Evolutionary conservation across 2,329 filamentous ascomycete species (phyloP), one percentile per base, ranked within the genome.

Genomic region (Sporothrix brunneoviolacea): DNA sequence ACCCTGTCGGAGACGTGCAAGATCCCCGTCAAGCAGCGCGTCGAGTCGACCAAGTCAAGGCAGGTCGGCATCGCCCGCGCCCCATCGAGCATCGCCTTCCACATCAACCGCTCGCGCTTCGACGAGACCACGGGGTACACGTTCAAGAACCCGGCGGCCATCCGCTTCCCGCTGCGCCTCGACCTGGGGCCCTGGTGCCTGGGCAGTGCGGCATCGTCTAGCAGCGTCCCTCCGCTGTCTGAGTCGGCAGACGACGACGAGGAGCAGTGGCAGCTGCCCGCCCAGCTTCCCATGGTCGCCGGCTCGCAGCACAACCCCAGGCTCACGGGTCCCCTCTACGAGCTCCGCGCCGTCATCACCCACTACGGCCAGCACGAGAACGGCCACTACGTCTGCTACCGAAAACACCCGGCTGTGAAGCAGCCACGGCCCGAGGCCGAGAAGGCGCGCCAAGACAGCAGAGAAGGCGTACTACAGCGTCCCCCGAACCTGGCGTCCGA

Each of bases 331-430:
- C 75, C 74, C 24, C 71, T 84, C 1, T 97, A 95, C 64, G 81
- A 88, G 61, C 72, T 97, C 15, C 80, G 86, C 48, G 89, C 91
- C 27, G 86, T 91, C 0, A 80, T 97, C 9, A 93, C 89, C 1
- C 93, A 97, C 63, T 88, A 86, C 55, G 93, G 93, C 4, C 77
- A 86, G 28, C 93, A 97, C 64, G 90, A 96, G 55, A 95, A 95
- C 60, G 93, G 93, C 0, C 93, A 98, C 68, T 97, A 98, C 60
- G 83, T 96, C 35, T 95, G 89, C 64, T 95, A 93, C 65, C 79
- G 88, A 46, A 87, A 85, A 60, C 84, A 88, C 60, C 74, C 79
- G 15, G 54, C 28, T 7, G 41, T 24, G 6, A 33, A 44, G 19
- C 18, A 10, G 10, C 53, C 60, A 9, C 38, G 27, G 5, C 49